Base-by-base conservation (phyloP, 2,329 filamentous ascomycete species). In the Bipolaris oryzae region DNA sequence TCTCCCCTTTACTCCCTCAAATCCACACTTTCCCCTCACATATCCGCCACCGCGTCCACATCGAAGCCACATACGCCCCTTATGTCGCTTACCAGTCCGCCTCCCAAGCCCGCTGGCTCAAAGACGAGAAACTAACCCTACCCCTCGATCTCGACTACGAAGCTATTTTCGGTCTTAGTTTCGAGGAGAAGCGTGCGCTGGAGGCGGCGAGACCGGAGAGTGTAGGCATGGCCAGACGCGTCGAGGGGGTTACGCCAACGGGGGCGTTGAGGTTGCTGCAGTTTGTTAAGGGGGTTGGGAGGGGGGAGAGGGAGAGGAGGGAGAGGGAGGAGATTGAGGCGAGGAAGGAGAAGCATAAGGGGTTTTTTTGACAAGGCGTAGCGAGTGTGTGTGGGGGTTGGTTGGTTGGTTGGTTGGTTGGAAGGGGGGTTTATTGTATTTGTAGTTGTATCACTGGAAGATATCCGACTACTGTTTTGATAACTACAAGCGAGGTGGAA, bases 1-100 rank as follows among this genome's bases (percentile, higher is more conserved):
- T 96, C 5, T 76, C 81, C 5, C 71, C 78, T 0, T 71, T 85
- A 18, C 78, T 96, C 5, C 89, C 84, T 3, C 81, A 77, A 21
- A 82, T 89, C 58, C 31, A 52, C 1, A 74, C 72, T 6, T 92
- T 84, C 76, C 72, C 85, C 0, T 68, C 80, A 0, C 82, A 82
- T 28, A 84, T 96, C 53, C 84, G 84, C 60, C 79, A 81, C 50
- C 86, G 94, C 41, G 89, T 97, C 7, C 83, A 84, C 39, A 90
- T 97, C 66, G 92, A 97, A 76, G 89, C 89, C 13, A 82, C 85
- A 2, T 99, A 99, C 74, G 91, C 90, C 1, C 94, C 94, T 0
- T 96, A 96, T 74, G 87, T 96, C 35, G 83, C 82, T 43, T 85
- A 87, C 67, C 92, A 98, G 74, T 81, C 82, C 23, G 82, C 83